A percentile compares a stretch with the other conserved stretches of the same genome.
These are phyloP conservation scores for Chenopodium formosanum DNA, from an alignment of 148 eudicot genomes.

Conservation along the genomic window DNA sequence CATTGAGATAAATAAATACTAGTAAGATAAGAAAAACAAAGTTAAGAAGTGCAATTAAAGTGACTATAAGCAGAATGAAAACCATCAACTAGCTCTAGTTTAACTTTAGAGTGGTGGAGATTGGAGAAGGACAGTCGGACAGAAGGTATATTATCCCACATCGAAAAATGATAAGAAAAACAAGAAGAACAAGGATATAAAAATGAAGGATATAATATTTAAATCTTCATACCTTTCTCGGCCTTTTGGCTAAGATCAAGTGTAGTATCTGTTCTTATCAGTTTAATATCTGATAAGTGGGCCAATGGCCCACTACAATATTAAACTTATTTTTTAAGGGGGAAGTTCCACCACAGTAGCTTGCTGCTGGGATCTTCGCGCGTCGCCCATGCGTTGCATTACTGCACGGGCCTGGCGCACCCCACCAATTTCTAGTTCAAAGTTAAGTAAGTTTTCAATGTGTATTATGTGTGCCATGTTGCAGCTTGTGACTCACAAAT, in stretches of 20 bases:
- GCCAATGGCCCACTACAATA: slow-evolving; percentile 46
- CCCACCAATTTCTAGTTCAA: neutral
- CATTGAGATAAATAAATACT: too few relatives aligned
- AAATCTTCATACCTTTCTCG: slow-evolving; percentile 43
- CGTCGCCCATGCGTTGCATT: slow-evolving; percentile 32
- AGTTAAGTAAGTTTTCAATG: too few relatives aligned
- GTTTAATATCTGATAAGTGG: slow-evolving; percentile 82
- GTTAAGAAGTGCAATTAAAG: too few relatives aligned
- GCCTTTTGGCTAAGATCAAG: slow-evolving; percentile 95
- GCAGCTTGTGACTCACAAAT: too few relatives aligned
- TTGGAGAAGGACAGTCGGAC: too few relatives aligned
- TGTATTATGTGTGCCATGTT: too few relatives aligned
- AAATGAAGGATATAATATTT: neutral
- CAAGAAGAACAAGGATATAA: neutral
- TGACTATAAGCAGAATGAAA: too few relatives aligned
- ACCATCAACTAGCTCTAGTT: neutral
- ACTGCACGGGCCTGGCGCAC: slow-evolving; percentile 30
- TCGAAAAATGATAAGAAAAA: neutral
- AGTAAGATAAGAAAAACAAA: too few relatives aligned
- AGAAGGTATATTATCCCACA: neutral
- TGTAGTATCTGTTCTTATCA: slow-evolving; percentile 90
- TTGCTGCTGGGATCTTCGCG: slow-evolving; percentile 18
- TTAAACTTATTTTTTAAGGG: slow-evolving; percentile 44
- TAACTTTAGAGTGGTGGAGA: neutral
- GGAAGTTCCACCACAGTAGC: slow-evolving; percentile 18